Conservation (phyloP, 805 yeast species). For the Candida broadrunensis region DNA sequence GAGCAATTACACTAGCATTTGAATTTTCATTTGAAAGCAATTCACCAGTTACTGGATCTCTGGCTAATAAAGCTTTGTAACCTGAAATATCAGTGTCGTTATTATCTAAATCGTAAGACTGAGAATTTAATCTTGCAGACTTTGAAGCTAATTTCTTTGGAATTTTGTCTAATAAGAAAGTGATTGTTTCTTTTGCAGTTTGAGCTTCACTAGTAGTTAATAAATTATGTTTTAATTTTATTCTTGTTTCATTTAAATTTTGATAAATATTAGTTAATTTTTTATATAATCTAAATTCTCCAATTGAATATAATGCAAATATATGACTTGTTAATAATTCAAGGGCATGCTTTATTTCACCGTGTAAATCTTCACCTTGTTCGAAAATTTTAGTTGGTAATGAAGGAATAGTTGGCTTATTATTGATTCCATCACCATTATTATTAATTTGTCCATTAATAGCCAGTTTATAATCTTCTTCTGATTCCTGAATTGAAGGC, state of each 20-base stretch:
- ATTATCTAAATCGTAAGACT: constrained; percentile 39
- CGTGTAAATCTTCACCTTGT: constrained; percentile 28
- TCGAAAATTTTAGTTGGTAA: constrained; percentile 51
- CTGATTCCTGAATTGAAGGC: constrained; percentile 34
- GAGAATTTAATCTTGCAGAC: constrained; percentile 37
- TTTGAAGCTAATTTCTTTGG: constrained; percentile 55
- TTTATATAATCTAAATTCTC: constrained; percentile 62
- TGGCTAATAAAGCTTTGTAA: constrained; percentile 62
- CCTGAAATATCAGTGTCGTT: constrained; percentile 54
- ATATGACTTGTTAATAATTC: constrained; percentile 60
- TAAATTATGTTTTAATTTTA: constrained; percentile 48
- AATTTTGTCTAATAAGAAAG: constrained; percentile 52
- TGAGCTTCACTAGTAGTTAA: constrained; percentile 53
- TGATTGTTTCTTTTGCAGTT: constrained; percentile 48
- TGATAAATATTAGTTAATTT: constrained; percentile 53
- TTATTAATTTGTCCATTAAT: constrained; percentile 12
- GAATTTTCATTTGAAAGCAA: constrained; percentile 41
- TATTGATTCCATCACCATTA: background rate
- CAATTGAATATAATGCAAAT: constrained; percentile 67
- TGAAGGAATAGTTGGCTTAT: constrained; percentile 34
- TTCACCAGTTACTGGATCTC: constrained; percentile 60
- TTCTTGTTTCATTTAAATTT: constrained; percentile 56
- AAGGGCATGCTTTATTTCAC: constrained; percentile 58
- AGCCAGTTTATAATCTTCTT: constrained; percentile 20
- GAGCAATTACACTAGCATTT: constrained; percentile 58